Base-by-base conservation (phyloP, 1,284 basidiomycete species). In the Hortiboletus rubellus region DNA sequence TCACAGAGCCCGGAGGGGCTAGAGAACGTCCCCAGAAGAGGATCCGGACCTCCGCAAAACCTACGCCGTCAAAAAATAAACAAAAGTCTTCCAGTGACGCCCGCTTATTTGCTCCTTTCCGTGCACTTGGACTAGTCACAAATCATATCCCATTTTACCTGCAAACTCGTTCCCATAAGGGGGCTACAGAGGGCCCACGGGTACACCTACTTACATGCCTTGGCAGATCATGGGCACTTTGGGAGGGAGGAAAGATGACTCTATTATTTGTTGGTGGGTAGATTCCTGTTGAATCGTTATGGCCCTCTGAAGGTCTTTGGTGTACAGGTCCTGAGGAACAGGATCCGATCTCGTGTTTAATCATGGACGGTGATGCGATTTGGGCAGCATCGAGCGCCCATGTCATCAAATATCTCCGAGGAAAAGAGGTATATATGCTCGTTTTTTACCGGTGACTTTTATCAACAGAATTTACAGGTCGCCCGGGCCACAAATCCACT, bases 161-260 rank as follows among this genome's bases (percentile, higher is more conserved):
- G 55, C 94, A 96, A 77, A 86, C 91, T 2, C 86, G 93, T 60
- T 89, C 92, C 4, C 83, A 89, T 68, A 96, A 95, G 72, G 94
- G 94, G 36, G 87, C 92, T 9, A 85, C 89, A 0, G 89, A 91
- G 46, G 91, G 89, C 2, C 92, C 93, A 1, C 82, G 84, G 47
- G 79, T 94, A 57, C 88, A 94, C 64, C 79, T 99, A 48, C 76
- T 98, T 43, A 97, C 95, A 14, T 96, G 92, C 66, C 74, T 98
- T 7, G 96, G 96, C 15, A 85, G 82, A 60, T 87, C 91, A 64
- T 99, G 96, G 96, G 91, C 94, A 22, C 81, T 98, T 74, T 99
- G 96, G 96, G 94, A 98, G 68, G 94, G 94, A 14, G 91, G 87
- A 36, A 92, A 89, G 74, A 95, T 99, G 91, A 84, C 83, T 17